A percentile compares a stretch with the other conserved stretches of the same genome.
These are phyloP conservation scores for Aspergillus sp. DNA, from an alignment of 2,329 filamentous ascomycete genomes.

Conservation along the genomic window DNA sequence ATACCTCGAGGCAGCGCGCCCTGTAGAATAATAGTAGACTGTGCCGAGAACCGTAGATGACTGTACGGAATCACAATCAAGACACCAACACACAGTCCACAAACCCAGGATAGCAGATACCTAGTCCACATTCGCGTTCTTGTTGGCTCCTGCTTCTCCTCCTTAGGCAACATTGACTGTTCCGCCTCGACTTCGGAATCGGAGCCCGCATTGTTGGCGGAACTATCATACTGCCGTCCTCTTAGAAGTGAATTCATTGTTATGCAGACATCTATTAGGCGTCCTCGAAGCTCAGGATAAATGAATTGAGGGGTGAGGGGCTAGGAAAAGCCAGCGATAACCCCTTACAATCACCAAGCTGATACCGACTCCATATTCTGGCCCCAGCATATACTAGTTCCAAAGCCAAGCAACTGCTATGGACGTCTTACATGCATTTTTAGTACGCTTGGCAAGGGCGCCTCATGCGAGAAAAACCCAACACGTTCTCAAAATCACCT, in stretches of 20 bases:
- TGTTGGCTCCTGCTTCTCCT: not conserved
- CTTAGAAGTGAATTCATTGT: not conserved
- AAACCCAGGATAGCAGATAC: not conserved
- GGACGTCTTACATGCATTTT: too few species aligned
- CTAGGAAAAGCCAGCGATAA: not conserved
- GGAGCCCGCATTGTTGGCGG: not conserved
- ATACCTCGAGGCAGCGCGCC: not conserved
- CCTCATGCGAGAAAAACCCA: too few species aligned
- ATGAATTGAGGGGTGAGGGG: not conserved
- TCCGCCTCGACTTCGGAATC: not conserved
- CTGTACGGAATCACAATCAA: not conserved
- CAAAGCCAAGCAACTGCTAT: too few species aligned
- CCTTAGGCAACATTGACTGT: not conserved
- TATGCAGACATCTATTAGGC: not conserved
- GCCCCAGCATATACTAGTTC: too few species aligned
- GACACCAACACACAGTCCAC: not conserved
- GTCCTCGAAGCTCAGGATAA: not conserved
- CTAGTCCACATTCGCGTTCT: not conserved
- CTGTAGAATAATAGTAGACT: not conserved
- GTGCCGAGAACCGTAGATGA: not conserved
- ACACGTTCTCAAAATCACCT: too few species aligned
- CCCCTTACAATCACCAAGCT: not conserved
- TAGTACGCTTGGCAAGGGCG: too few species aligned
- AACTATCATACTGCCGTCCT: not conserved
- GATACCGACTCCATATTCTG: not conserved